A percentile compares a stretch with the other conserved stretches of the same genome.
These are phyloP conservation scores for Exophiala dermatitidis DNA, from an alignment of 2,329 filamentous ascomycete genomes.

Conservation along the genomic window DNA sequence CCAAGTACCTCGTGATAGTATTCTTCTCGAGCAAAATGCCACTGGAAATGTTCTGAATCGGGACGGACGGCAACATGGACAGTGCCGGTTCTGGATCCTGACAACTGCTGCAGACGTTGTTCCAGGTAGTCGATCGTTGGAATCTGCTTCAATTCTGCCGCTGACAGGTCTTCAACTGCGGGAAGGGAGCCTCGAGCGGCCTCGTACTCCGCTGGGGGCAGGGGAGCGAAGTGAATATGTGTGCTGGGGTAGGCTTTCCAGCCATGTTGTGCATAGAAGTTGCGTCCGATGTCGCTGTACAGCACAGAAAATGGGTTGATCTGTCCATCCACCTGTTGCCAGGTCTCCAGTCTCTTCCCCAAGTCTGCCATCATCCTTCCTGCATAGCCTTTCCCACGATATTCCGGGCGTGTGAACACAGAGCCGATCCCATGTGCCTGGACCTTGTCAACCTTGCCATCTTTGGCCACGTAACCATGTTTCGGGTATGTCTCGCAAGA, in stretches of 20 bases:
- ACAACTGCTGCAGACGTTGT: conserved; percentile 48
- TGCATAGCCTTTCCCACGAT: conserved; percentile 68
- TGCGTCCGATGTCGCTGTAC: conserved; percentile 79
- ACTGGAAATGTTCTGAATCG: conserved; percentile 59
- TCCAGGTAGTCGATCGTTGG: conserved; percentile 49
- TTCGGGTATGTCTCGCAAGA: conserved; percentile 52
- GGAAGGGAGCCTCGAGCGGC: conserved; percentile 23
- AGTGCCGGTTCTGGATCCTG: conserved; percentile 36
- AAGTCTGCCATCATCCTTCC: conserved; percentile 66
- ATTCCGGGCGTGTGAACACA: conserved; percentile 65
- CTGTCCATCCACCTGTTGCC: conserved; percentile 41
- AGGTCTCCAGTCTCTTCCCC: conserved; percentile 46
- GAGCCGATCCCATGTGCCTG: conserved; percentile 66
- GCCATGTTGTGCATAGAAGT: conserved; percentile 68
- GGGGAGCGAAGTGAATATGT: conserved; percentile 59
- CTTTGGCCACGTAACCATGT: conserved; percentile 38
- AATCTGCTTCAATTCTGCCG: conserved; percentile 48
- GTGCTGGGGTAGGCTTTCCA: conserved; percentile 69
- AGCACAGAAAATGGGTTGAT: conserved; percentile 64
- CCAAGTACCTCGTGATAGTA: conserved; percentile 61
- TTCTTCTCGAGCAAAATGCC: conserved; percentile 76
- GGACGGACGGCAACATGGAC: conserved; percentile 61
- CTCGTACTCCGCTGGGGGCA: conserved; percentile 26
- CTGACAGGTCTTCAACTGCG: conserved; percentile 30
- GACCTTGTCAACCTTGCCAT: conserved; percentile 46